These are phyloP conservation scores for Spinacia oleracea DNA, from an alignment of 179 eudicot species.

Conservation along the genomic window DNA sequence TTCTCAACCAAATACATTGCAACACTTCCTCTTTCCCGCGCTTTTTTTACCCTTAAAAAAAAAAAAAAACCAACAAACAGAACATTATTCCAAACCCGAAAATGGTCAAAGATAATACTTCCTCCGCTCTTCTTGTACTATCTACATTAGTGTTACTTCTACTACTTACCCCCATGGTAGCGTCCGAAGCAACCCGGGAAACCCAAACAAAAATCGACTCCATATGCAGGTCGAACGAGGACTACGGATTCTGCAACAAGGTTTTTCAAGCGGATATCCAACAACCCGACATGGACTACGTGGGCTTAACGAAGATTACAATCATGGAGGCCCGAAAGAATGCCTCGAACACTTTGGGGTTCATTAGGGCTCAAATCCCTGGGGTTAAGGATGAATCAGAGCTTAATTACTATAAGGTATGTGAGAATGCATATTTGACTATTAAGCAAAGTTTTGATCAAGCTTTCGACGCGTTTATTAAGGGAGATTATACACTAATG, in stretches of 20 bases:
- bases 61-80: too few relatives aligned
- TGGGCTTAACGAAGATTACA: constrained; percentile 19
- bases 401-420: constrained; percentile 9
- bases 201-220: constrained; percentile 18
- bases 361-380: constrained; percentile 10
- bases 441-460: constrained; percentile 20
- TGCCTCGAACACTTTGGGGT: constrained; percentile 23
- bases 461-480: constrained; percentile 15
- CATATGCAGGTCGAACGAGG: constrained; percentile 25
- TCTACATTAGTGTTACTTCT: background rate
- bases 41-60: background rate
- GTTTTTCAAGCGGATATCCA: constrained; percentile 13
- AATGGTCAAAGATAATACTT: background rate
- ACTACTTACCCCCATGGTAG: background rate
- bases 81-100: background rate
- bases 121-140: background rate
- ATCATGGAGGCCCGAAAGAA: constrained; percentile 20
- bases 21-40: background rate
- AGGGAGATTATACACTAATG: constrained; percentile 9
- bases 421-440: constrained; percentile 18
- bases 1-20: background rate
- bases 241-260: constrained; percentile 26
- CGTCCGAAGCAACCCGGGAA: background rate
- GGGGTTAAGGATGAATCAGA: background rate
- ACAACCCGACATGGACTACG: constrained; percentile 21